Base-by-base conservation (phyloP, 163 green algal genomes). In the Chlorella variabilis region DNA sequence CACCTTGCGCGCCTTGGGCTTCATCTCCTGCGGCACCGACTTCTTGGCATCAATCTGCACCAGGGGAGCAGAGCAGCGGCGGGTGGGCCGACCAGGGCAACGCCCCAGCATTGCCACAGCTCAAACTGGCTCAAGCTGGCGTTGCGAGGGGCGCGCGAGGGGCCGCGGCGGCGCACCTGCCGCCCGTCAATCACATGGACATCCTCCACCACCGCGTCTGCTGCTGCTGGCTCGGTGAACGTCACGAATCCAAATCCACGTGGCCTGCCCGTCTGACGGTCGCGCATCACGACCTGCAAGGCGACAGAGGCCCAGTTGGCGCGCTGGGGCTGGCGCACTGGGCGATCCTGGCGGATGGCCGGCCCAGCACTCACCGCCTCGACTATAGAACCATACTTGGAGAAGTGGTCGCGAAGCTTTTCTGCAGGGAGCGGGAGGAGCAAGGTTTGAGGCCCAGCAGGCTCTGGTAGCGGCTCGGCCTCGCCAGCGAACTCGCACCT, bases 161-260 rank as follows among this genome's bases (percentile, higher is more conserved):
- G 11, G 15, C 45, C 36, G n/a, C 15, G 54, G 18, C 54, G 15
- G n/a, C 59, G 56, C 71, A 93, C 91, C 87, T 90, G 85, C 41
- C 92, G 82, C 33, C 91, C 91, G 78, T 96, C 92, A 58, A 97
- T 89, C 8, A 83, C 78, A 83, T 98, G 94, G 9, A 87, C 80
- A 23, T 95, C 89, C 29, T 87, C n/a, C 31, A 89, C 88, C 7
- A 94, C 94, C 36, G 71, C 80, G 63, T 96, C 87, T 20, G 88
- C 90, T 13, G 89, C 84, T 21, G 81, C 80, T 27, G 91, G 71
- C 42, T 94, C 85, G 2, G 85, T 83, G 77, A 96, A 97, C 0
- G 92, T 98, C n/a, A 98, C 90, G 83, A 98, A 98, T 3, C 94
- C 94, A 83, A 98, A 98, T 23, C 94, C 94, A 25, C 94, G 87